Base-by-base conservation (phyloP, 495 filamentous ascomycete genomes). In the Penicillium verhagenii region DNA sequence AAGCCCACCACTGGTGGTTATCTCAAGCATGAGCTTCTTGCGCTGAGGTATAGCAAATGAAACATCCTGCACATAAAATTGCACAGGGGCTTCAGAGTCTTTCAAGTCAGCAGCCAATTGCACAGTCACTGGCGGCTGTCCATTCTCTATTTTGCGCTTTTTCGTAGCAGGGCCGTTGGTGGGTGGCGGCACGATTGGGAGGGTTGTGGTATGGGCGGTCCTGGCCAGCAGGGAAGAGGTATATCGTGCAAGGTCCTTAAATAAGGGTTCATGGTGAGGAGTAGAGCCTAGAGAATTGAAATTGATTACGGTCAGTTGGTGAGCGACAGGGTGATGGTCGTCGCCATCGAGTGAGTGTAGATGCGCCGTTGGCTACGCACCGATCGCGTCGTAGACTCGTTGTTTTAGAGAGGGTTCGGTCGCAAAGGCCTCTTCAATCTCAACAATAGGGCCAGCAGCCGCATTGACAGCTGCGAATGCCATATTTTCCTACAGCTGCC, bases 1-100 rank as follows among this genome's bases (percentile, higher is more conserved):
- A 38, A 97, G 66, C 10, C 59, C 73, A 72, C 60, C 77, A 59
- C 65, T 83, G 74, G 71, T 69, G 16, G 69, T 70, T 21, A 97
- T 76, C 71, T 90, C 87, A 25, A 97, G 73, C 38, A 82, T 88
- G 62, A 93, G 85, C 76, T 97, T 98, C 76, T 97, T 98, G 56
- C 94, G 80, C 73, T 90, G 87, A 14, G 94, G 94, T n/a, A 89
- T 80, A 3, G 84, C 78, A 31, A 91, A 81, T 1, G 88, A 90
- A 11, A 92, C 79, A 54, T 92, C 87, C 55, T 84, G 81, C 40
- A 91, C 78, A 53, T 86, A 84, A 56, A 73, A 78, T 51, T 69
- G 67, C 51, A 72, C 52, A 28, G 67, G 56, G 38, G 58, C 55
- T 56, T 74, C 63, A 66, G 70, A 29, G 18, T 52, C 66, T 66